Conservation (phyloP, 2,329 filamentous ascomycete species). For the Diaporthe caulivora region DNA sequence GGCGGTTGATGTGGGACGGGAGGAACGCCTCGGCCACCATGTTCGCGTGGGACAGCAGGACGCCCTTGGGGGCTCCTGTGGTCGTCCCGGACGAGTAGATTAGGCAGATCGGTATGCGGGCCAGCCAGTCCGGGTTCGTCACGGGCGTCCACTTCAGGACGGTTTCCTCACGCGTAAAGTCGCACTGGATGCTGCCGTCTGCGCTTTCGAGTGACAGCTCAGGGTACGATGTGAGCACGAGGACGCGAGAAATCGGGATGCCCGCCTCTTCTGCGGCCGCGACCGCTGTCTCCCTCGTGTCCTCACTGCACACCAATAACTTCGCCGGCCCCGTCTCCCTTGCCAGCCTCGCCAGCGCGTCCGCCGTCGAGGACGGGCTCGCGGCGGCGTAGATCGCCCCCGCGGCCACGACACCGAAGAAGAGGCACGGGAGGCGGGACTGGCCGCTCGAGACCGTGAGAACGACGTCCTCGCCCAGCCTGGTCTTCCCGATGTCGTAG, state of each 20-base stretch:
- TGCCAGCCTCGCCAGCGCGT: neutral
- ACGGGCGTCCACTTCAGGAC: neutral
- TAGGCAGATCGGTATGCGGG: neutral
- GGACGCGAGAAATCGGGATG: neutral
- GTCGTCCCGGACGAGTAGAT: slow-evolving; percentile 7
- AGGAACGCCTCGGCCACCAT: slow-evolving; percentile 5
- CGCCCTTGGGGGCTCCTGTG: neutral
- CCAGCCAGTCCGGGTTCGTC: neutral
- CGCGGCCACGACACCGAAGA: neutral
- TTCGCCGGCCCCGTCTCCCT: neutral
- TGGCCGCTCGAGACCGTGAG: neutral
- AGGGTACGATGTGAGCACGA: neutral
- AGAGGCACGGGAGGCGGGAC: neutral
- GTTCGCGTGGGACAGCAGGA: neutral
- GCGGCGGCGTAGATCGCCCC: neutral
- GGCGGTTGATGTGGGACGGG: neutral
- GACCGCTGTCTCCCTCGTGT: neutral
- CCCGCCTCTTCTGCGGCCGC: neutral
- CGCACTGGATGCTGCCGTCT: neutral
- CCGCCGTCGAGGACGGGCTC: neutral
- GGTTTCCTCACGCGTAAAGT: neutral
- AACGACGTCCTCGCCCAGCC: neutral
- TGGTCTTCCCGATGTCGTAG: neutral
- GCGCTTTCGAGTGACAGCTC: neutral
- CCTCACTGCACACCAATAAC: neutral